These are phyloP conservation scores for Drosera capensis DNA, from an alignment of 148 eudicot genomes.

Conservation along the genomic window DNA sequence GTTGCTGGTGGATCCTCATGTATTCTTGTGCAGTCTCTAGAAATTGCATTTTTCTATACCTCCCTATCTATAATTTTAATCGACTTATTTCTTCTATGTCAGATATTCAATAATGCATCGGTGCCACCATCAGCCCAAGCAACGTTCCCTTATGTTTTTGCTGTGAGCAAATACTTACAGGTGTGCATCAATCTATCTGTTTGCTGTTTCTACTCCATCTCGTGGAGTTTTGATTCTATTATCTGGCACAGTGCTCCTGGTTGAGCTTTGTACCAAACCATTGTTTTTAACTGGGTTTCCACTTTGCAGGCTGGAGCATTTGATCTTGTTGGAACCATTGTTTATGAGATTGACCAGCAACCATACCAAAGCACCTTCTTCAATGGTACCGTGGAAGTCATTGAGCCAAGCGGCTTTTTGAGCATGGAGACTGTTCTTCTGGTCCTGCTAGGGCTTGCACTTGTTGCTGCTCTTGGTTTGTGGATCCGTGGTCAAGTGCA, in stretches of 20 bases:
- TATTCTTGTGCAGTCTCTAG: too few species aligned
- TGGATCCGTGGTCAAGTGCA: conserved; percentile 63
- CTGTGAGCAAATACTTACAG: conserved; percentile 84
- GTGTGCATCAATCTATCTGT: conserved; percentile 14
- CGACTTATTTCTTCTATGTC: not conserved
- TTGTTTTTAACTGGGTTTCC: not conserved
- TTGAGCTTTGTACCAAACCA: not conserved
- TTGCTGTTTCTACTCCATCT: not conserved
- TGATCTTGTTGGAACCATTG: conserved; percentile 75
- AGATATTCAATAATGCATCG: conserved; percentile 67
- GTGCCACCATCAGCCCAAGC: conserved; percentile 83
- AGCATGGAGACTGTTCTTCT: conserved; percentile 86
- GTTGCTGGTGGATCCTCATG: too few species aligned
- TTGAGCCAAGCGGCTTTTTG: conserved; percentile 61
- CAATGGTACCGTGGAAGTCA: conserved; percentile 87
- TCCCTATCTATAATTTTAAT: too few species aligned
- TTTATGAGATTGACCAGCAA: conserved; percentile 69
- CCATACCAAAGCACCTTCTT: conserved; percentile 81
- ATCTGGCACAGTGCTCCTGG: not conserved
- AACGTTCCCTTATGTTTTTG: conserved; percentile 65
- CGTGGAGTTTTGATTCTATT: not conserved
- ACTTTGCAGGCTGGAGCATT: conserved; percentile 69
- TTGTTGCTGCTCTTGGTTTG: conserved; percentile 52
- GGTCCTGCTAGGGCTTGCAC: conserved; percentile 50
- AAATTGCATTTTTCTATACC: not conserved